A percentile compares a stretch with the other conserved stretches of the same genome.
Conservation (phyloP, 2,329 filamentous ascomycete genomes). For the Tolypocladium endophyticum region DNA sequence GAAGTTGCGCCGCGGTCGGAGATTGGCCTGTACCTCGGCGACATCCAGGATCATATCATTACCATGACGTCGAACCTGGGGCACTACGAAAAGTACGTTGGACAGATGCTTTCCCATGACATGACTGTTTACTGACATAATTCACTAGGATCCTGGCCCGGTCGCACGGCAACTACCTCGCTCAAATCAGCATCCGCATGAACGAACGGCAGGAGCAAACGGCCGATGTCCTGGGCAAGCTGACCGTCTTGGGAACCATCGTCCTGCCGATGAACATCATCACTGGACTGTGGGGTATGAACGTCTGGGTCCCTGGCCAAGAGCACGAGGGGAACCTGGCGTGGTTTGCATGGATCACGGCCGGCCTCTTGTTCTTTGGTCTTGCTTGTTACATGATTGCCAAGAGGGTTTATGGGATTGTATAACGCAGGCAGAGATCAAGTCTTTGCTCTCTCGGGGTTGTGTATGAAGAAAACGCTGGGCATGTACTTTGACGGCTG, state of each 20-base stretch:
- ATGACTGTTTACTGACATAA: constrained; percentile 5
- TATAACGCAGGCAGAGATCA: constrained; percentile 28
- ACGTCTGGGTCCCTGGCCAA: constrained; percentile 91
- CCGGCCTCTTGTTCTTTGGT: constrained; percentile 68
- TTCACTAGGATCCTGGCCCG: constrained; percentile 67
- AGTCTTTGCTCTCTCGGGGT: background rate
- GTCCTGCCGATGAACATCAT: constrained; percentile 99
- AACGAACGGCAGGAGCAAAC: constrained; percentile 96
- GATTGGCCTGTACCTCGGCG: constrained; percentile 93
- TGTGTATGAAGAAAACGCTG: background rate
- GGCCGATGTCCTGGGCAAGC: constrained; percentile 84
- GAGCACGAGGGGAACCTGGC: constrained; percentile 62
- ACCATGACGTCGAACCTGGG: constrained; percentile 96
- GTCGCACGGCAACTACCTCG: constrained; percentile 94
- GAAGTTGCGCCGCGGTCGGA: constrained; percentile 89
- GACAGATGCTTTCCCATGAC: background rate
- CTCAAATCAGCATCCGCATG: constrained; percentile 98
- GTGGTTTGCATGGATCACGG: constrained; percentile 71
- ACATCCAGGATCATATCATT: constrained; percentile 98
- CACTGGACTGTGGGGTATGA: constrained; percentile 98
- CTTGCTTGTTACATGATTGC: constrained; percentile 70
- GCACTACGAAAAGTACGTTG: constrained; percentile 84
- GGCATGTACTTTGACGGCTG: background rate
- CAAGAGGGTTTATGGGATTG: constrained; percentile 74
- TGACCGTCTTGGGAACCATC: constrained; percentile 93